Evolutionary conservation across 2,329 filamentous ascomycete genomes (phyloP).

Genomic region (Alternaria metachromatica): DNA sequence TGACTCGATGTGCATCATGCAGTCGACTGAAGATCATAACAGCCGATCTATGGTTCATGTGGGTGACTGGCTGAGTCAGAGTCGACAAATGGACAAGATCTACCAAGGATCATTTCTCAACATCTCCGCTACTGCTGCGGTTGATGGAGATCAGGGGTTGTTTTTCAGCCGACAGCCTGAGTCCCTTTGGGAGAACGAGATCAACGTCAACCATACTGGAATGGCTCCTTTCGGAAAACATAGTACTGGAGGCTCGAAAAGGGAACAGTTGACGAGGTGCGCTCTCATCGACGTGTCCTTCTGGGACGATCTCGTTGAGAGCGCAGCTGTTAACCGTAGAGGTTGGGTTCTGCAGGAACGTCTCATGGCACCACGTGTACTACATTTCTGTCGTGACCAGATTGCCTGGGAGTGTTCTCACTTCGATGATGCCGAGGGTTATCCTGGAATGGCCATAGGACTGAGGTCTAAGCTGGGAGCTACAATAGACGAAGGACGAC

Average conservation of each 20-base stretch:
- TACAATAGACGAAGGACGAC: background rate
- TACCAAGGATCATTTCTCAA: slow-evolving; percentile 29
- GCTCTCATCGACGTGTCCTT: slow-evolving; percentile 12
- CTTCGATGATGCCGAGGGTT: slow-evolving; percentile 11
- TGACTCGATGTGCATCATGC: slow-evolving; percentile 16
- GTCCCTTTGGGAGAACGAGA: slow-evolving; percentile 15
- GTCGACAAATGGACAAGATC: slow-evolving; percentile 18
- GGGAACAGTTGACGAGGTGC: background rate
- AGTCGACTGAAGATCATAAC: background rate
- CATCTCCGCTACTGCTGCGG: slow-evolving; percentile 29
- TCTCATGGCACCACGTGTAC: slow-evolving; percentile 24
- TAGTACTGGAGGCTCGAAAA: background rate
- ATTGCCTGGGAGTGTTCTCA: slow-evolving; percentile 31
- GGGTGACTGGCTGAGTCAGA: slow-evolving; percentile 27
- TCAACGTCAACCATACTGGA: slow-evolving; percentile 12
- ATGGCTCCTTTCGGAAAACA: background rate
- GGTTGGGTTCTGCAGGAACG: slow-evolving; percentile 36
- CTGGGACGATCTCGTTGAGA: slow-evolving; percentile 22
- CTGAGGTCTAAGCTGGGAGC: background rate
- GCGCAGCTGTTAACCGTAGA: slow-evolving; percentile 23
- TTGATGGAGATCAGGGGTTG: slow-evolving; percentile 19
- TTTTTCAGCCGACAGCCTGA: slow-evolving; percentile 12
- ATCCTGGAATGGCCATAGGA: background rate
- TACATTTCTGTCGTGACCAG: slow-evolving; percentile 29
- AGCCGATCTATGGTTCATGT: background rate